Conservation (phyloP, 2,329 filamentous ascomycete genomes). For the Dichotomopilus funicola region DNA sequence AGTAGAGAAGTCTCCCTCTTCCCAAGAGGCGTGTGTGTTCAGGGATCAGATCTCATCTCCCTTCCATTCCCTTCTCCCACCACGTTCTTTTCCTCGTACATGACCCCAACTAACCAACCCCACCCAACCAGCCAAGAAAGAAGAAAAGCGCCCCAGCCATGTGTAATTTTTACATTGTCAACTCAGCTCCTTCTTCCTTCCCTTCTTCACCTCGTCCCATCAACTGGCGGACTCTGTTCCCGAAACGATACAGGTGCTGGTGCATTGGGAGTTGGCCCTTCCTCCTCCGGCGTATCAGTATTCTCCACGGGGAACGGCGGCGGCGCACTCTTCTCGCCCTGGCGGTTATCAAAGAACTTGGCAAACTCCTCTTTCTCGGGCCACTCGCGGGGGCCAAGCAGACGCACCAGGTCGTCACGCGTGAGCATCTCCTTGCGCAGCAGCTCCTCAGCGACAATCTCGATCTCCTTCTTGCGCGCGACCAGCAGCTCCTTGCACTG, state of each 20-base stretch:
- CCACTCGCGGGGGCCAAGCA: conserved; percentile 79
- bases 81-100: no score
- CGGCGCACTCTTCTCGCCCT: conserved; percentile 42
- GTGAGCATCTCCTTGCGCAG: conserved; percentile 85
- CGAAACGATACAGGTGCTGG: conserved; percentile 21
- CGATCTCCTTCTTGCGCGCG: conserved; percentile 82
- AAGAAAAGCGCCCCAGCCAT: no score
- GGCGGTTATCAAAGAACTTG: conserved; percentile 77
- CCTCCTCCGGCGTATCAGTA: conserved; percentile 32
- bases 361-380: conserved; percentile 82
- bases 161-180: no score
- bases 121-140: no score
- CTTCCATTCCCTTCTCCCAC: not conserved
- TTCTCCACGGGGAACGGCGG: conserved; percentile 46
- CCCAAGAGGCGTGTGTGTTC: no score
- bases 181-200: not conserved
- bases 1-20: conserved; percentile 7
- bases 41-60: not conserved
- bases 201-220: conserved; percentile 8
- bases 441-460: conserved; percentile 86
- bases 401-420: conserved; percentile 83
- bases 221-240: conserved; percentile 1
- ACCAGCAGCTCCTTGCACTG: conserved; percentile 78
- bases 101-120: no score
- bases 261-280: no score